Conservation (phyloP, 1,284 basidiomycete genomes). For the Naganishia liquefaciens region DNA sequence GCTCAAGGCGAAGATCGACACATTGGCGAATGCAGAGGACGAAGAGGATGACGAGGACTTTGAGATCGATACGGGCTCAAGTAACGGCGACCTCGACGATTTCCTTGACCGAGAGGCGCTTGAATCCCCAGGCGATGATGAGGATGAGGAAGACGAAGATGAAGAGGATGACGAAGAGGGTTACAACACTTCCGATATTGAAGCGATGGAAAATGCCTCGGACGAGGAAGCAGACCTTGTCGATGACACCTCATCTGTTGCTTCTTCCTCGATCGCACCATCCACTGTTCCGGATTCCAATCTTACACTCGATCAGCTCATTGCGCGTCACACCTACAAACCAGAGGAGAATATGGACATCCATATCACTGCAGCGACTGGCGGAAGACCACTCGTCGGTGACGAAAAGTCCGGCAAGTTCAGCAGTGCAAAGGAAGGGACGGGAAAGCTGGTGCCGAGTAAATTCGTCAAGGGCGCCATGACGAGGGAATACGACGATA, state of each 20-base stretch:
- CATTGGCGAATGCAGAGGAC: constrained; percentile 29
- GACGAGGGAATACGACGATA: constrained; percentile 88
- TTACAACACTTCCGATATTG: constrained; percentile 55
- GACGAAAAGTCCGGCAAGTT: constrained; percentile 50
- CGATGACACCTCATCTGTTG: constrained; percentile 59
- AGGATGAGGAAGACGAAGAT: constrained; percentile 44
- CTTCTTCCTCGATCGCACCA: constrained; percentile 49
- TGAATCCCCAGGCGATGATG: constrained; percentile 38
- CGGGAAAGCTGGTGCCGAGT: constrained; percentile 45
- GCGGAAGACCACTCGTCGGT: constrained; percentile 27
- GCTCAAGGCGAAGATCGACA: constrained; percentile 12
- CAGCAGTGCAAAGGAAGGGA: constrained; percentile 48
- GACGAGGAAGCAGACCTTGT: constrained; percentile 54
- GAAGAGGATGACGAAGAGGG: constrained; percentile 52
- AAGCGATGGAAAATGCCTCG: constrained; percentile 44
- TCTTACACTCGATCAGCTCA: constrained; percentile 32
- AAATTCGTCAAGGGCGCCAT: constrained; percentile 73
- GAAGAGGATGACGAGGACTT: constrained; percentile 46
- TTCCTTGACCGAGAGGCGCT: constrained; percentile 38
- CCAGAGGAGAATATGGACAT: constrained; percentile 41
- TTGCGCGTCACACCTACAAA: constrained; percentile 31
- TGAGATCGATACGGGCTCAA: constrained; percentile 36
- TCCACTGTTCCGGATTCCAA: constrained; percentile 15
- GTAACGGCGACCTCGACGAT: constrained; percentile 35
- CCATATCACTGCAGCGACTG: constrained; percentile 41